Base-by-base conservation (phyloP, 495 filamentous ascomycete genomes). In the Collariella sp. region DNA sequence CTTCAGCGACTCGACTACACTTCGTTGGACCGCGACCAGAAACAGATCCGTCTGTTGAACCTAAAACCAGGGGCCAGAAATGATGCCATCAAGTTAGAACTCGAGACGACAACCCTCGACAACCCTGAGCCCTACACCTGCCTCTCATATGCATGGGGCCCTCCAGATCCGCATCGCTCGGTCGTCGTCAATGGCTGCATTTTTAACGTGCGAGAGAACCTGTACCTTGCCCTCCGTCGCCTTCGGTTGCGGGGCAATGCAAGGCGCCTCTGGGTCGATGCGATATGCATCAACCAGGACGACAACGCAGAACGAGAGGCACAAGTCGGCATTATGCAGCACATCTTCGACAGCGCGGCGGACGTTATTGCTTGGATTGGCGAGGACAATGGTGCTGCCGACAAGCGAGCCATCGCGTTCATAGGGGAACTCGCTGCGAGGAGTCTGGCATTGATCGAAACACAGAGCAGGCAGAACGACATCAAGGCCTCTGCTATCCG, bases 321-420 rank as follows among this genome's bases (percentile, higher is more conserved):
- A 19, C 46, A 48, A 36, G 46, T 48, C 26, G 16, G n/a, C 16
- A 35, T 48, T 1, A 48, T 48, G 46, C 26, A 22, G 16, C 2
- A 48, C 11, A 16, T 48, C n/a, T 48, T 34, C 16, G 2, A 18
- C 10, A 10, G 2, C 6, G 46, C 46, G 16, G 20, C 46, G 24
- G 15, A 48, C 16, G 46, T 48, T 13, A 48, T 48, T 34, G 46
- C 46, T 18, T 48, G 46, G 46, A 35, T 48, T 48, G 46, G 46
- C 12, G 26, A 48, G 31, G 46, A 48, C 12, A 48, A 19, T 5
- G 46, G 46, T 16, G 15, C 24, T 2, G 16, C 9, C 5, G 43
- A 46, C 24, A 46, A 29, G n/a, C 22, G 18, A 29, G 43, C 19
- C 18, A 24, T 46, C 20, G 4, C 24, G 10, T 26, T 46, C 11